Base-by-base conservation (phyloP, 257 asterid species). In the Parsonsia alboflavescens region DNA sequence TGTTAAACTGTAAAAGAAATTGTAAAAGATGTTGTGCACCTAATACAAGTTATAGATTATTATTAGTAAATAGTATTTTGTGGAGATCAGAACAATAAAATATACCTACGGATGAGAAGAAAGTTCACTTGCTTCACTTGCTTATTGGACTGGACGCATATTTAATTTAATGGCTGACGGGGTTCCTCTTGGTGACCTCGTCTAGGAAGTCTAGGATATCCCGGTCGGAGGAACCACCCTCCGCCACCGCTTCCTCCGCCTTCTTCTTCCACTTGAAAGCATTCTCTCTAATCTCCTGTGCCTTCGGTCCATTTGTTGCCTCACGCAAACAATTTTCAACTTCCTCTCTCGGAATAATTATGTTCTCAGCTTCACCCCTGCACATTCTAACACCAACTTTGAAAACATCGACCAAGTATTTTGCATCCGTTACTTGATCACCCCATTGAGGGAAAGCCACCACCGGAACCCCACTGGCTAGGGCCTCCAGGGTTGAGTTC, bases 381-480 rank as follows among this genome's bases (percentile, higher is more conserved):
- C 90, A 82, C 84, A 91, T 44, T 76, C 90, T 81, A 16, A 86
- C 22, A 54, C 98, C 98, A 7, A 88, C 87, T 79, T 82, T 82
- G 41, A 84, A 88, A 54, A 83, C 93, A 17, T 93, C 98, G 7
- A 91, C 97, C 76, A 91, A 46, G 52, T 83, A 93, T 86, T 91
- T 93, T 0, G 97, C 98, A 65, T 93, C 84, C 28, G 92, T 87
- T 15, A 93, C 98, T 84, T 93, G 97, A 56, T 93, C 98, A 7
- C 98, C 98, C 91, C 93, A 89, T 70, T 84, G 93, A 0, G 98
- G 98, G 71, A 88, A 89, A 26, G 97, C 91, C 79, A 86, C 77
- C 71, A 89, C 81, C 22, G 98, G 96, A 0, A 88, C 90, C 17
- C 98, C 98, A 33, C 85, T 82, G 15, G 96, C 70, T 66, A 93